Conservation (phyloP, 139 green algal species). For the Chlamydomonas incerta region DNA sequence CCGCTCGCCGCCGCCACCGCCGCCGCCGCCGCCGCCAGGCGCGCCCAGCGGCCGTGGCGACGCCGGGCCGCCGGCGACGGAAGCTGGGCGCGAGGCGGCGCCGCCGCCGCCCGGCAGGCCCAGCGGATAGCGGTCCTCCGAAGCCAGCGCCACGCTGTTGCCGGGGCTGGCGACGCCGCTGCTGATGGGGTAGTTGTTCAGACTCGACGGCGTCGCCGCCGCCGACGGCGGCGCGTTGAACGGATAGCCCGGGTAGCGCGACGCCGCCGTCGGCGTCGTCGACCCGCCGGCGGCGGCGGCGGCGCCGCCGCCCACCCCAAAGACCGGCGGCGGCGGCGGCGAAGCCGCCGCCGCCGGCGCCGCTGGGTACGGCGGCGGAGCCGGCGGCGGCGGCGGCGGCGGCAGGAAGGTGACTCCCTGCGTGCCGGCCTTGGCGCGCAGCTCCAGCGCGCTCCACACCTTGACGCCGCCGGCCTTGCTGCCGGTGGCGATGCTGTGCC, state of each 20-base stretch:
- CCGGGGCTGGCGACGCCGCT: background rate
- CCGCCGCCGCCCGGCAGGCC: too few relatives aligned
- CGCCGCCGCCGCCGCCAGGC: too few relatives aligned
- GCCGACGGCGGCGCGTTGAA: too few relatives aligned
- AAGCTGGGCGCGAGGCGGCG: too few relatives aligned
- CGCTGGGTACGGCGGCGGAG: background rate
- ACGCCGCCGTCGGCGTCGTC: too few relatives aligned
- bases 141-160: background rate
- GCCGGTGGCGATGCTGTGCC: slow-evolving; percentile 1
- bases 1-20: too few relatives aligned
- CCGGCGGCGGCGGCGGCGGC: background rate
- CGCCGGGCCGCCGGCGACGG: too few relatives aligned
- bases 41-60: background rate
- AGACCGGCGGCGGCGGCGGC: background rate
- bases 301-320: too few relatives aligned
- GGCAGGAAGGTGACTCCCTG: background rate
- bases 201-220: background rate
- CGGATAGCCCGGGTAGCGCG: too few relatives aligned
- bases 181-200: background rate
- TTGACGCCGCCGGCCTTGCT: slow-evolving; percentile 33
- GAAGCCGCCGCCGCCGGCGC: background rate
- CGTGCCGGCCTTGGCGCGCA: background rate
- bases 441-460: background rate
- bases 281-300: too few relatives aligned
- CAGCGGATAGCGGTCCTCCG: background rate